Percentiles rank a stretch among this genome's conserved stretches.
Conservation (phyloP, 2,329 filamentous ascomycete genomes). For the Monilinia aucupariae region DNA sequence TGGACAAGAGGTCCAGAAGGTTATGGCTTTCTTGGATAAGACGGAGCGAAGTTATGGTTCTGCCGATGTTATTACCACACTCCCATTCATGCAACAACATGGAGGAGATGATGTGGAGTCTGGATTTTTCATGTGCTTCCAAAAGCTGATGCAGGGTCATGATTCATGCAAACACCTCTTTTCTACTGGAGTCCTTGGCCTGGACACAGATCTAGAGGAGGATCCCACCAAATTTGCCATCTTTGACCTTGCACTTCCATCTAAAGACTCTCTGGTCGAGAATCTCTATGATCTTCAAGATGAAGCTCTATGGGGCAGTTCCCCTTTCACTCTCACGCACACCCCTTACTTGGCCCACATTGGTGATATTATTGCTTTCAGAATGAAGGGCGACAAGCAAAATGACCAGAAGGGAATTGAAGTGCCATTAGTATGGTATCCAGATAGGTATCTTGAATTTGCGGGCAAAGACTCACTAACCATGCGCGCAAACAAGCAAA, state of each 20-base stretch:
- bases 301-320: constrained; percentile 30
- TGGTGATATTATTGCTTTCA: constrained; percentile 48
- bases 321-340: constrained; percentile 22
- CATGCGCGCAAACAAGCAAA: constrained; percentile 36
- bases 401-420: constrained; percentile 41
- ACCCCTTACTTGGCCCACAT: constrained; percentile 34
- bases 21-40: constrained; percentile 58
- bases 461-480: constrained; percentile 44
- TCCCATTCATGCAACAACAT: constrained; percentile 26
- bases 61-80: constrained; percentile 42
- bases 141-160: constrained; percentile 18
- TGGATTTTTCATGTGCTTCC: constrained; percentile 30
- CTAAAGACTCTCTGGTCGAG: constrained; percentile 25
- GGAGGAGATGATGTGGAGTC: constrained; percentile 32
- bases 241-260: constrained; percentile 30
- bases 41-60: constrained; percentile 57
- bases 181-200: constrained; percentile 28
- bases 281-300: constrained; percentile 36
- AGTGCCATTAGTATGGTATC: constrained; percentile 48
- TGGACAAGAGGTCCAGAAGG: constrained; percentile 41
- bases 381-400: constrained; percentile 39
- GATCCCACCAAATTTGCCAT: constrained; percentile 31
- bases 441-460: constrained; percentile 47
- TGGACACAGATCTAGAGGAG: constrained; percentile 6
- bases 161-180: constrained; percentile 28